phyloP scores from a whole-genome alignment of 75 land plant species.

The Pinus taeda region DNA sequence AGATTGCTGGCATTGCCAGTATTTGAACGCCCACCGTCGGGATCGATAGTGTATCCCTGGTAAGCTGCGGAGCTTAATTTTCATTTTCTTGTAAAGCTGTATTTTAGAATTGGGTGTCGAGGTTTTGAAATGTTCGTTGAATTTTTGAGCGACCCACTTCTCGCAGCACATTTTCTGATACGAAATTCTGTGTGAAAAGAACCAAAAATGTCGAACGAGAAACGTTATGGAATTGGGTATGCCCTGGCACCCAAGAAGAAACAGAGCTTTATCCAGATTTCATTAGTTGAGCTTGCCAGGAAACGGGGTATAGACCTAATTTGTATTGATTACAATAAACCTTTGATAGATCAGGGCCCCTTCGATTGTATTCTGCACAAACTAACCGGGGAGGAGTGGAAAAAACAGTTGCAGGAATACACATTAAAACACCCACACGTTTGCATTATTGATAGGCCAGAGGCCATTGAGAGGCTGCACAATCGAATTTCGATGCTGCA shows the following conservation, averaged over 20 bases:
- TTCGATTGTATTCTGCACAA: conserved; percentile 94
- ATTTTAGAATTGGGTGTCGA: too few relatives aligned
- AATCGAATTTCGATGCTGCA: conserved; percentile 86
- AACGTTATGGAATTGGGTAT: conserved; percentile 57
- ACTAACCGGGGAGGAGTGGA: conserved; percentile 65
- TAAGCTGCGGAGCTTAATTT: too few relatives aligned
- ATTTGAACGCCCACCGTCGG: too few relatives aligned
- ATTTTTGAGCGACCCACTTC: too few relatives aligned
- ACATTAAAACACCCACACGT: conserved; percentile 32
- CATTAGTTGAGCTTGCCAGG: conserved; percentile 43
- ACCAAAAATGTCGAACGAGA: conserved; percentile 4
- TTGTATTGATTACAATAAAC: conserved; percentile 45
- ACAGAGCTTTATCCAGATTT: conserved; percentile 62
- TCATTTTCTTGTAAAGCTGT: too few relatives aligned
- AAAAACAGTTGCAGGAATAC: conserved; percentile 42
- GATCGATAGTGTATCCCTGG: too few relatives aligned
- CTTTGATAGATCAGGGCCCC: conserved; percentile 73
- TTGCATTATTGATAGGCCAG: conserved; percentile 60
- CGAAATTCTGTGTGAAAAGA: too few relatives aligned
- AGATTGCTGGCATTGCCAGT: too few relatives aligned
- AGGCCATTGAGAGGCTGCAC: conserved; percentile 77
- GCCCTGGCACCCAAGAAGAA: conserved; percentile 76
- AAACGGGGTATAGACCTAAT: conserved; percentile 72
- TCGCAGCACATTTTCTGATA: too few relatives aligned
- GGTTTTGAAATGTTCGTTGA: too few relatives aligned